Evolutionary conservation across 768 basidiomycete species (phyloP).

Genomic region (Suillus clintonianus): DNA sequence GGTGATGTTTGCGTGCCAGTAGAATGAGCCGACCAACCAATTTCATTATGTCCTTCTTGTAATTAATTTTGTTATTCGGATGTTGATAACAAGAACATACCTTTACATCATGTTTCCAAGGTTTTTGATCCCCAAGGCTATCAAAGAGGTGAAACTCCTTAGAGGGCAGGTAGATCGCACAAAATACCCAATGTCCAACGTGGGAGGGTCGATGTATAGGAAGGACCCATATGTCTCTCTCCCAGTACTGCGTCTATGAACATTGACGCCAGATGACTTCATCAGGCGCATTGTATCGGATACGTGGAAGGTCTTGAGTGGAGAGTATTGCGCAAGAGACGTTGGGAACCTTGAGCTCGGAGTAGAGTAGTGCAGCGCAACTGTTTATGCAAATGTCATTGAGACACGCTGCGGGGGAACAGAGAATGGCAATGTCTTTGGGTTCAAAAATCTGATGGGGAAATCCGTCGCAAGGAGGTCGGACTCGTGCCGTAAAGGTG

Average conservation of each 20-base stretch:
- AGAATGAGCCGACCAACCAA: not conserved
- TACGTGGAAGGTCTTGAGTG: conserved; percentile 8
- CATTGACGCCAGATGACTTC: conserved; percentile 23
- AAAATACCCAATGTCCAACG: conserved; percentile 36
- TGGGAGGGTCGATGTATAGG: conserved; percentile 32
- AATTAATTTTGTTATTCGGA: too few species aligned
- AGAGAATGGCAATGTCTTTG: conserved; percentile 9
- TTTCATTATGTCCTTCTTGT: not conserved
- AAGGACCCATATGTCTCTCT: conserved; percentile 33
- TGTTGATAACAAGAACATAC: too few species aligned
- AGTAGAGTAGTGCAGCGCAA: conserved; percentile 13
- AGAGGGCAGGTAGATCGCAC: not conserved
- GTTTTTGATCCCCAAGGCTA: not conserved
- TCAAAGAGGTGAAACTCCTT: conserved; percentile 1
- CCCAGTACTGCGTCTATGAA: conserved; percentile 27
- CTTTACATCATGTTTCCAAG: not conserved
- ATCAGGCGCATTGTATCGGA: not conserved
- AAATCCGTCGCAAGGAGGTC: not conserved
- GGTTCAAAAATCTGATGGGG: conserved; percentile 6
- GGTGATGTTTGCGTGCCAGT: not conserved
- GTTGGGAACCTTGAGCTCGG: not conserved
- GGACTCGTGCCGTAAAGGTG: too few species aligned
- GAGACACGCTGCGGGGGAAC: conserved; percentile 3
- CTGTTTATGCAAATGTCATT: conserved; percentile 16
- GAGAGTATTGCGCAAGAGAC: conserved; percentile 11